A percentile compares a stretch with the other conserved stretches of the same genome.
These are phyloP conservation scores for Lotmaria passim DNA, from an alignment of 208 protist species.

Conservation along the genomic window DNA sequence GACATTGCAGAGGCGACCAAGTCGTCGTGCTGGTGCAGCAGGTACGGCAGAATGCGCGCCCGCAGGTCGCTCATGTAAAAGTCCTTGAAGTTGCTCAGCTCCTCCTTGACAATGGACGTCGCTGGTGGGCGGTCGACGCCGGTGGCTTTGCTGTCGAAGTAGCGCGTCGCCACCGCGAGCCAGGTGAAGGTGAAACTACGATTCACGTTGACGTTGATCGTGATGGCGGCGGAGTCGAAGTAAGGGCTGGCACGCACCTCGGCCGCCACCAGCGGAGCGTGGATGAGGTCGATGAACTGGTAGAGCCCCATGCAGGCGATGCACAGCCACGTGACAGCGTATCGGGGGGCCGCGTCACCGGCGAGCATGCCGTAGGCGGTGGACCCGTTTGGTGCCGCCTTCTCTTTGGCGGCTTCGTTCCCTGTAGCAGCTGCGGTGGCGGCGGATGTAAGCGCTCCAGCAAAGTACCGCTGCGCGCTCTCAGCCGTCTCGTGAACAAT, in stretches of 20 bases:
- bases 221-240: constrained; percentile 69
- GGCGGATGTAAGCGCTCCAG: constrained; percentile 8
- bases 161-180: constrained; percentile 71
- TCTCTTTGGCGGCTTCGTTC: background rate
- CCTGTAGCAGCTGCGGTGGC: background rate
- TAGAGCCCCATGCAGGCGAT: constrained; percentile 85
- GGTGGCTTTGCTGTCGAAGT: constrained; percentile 58
- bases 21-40: constrained; percentile 40
- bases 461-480: constrained; percentile 66
- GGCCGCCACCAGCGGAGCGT: constrained; percentile 70
- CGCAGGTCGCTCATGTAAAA: constrained; percentile 89
- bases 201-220: constrained; percentile 84
- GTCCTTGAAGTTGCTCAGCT: constrained; percentile 89
- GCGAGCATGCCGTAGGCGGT: constrained; percentile 42
- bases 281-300: constrained; percentile 84
- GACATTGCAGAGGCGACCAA: constrained; percentile 28
- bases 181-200: constrained; percentile 88
- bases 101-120: constrained; percentile 65
- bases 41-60: constrained; percentile 71
- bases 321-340: constrained; percentile 61
- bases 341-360: constrained; percentile 30
- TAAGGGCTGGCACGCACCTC: constrained; percentile 67
- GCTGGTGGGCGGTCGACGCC: constrained; percentile 36
- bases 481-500: constrained; percentile 74
- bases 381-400: background rate